Percentiles rank a stretch among this genome's conserved stretches.
Evolutionary conservation across 768 basidiomycete species (phyloP).

Genomic region (Amanita rubescens): DNA sequence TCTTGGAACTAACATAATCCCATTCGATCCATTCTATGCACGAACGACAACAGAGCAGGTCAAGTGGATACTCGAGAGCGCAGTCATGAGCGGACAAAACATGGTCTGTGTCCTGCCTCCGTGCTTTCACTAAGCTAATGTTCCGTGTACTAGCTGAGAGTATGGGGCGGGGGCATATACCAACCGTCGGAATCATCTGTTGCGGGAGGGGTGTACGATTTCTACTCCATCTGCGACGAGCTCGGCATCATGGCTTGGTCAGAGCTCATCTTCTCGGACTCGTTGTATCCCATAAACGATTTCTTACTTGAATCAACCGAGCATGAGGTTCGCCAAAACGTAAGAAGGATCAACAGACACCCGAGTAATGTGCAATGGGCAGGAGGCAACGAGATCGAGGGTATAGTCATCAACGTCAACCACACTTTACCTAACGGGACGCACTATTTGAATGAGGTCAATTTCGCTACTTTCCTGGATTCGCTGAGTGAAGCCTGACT

Average conservation of each 20-base stretch:
- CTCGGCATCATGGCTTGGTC: slow-evolving; percentile 57
- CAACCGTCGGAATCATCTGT: slow-evolving; percentile 34
- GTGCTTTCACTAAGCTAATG: background rate
- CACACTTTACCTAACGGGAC: slow-evolving; percentile 31
- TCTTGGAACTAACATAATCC: slow-evolving; percentile 51
- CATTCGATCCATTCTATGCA: slow-evolving; percentile 54
- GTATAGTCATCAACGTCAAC: slow-evolving; percentile 36
- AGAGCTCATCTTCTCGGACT: slow-evolving; percentile 53
- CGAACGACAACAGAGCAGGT: slow-evolving; percentile 42
- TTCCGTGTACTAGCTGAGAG: slow-evolving; percentile 32
- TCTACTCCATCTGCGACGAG: slow-evolving; percentile 52
- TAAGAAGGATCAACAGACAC: slow-evolving; percentile 45
- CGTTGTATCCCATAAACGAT: slow-evolving; percentile 47
- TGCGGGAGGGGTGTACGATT: slow-evolving; percentile 43
- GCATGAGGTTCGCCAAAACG: slow-evolving; percentile 51
- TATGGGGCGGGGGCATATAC: slow-evolving; percentile 55
- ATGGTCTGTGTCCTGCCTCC: slow-evolving; percentile 35
- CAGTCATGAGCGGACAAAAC: slow-evolving; percentile 47
- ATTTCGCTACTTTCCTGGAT: slow-evolving; percentile 2
- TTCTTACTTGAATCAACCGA: slow-evolving; percentile 44
- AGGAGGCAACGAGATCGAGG: slow-evolving; percentile 55
- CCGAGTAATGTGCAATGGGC: slow-evolving; percentile 56
- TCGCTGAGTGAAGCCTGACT: background rate
- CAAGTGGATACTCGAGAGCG: slow-evolving; percentile 50
- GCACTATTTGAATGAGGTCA: slow-evolving; percentile 42